Conservation (phyloP, 2,329 filamentous ascomycete genomes). For the Diaporthe citrichinensis region DNA sequence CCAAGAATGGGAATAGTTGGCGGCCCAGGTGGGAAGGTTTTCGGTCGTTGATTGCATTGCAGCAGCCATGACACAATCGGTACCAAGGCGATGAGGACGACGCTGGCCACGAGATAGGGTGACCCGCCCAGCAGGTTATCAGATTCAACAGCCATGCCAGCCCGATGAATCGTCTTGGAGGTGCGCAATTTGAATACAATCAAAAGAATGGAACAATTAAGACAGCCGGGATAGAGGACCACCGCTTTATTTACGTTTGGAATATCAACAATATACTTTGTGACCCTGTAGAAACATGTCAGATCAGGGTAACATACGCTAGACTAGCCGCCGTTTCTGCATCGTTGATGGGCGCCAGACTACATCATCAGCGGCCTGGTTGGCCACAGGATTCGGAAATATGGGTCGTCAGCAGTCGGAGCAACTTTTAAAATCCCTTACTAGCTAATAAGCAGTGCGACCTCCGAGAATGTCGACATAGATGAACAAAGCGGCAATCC, state of each 20-base stretch:
- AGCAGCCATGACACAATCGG: constrained; percentile 13
- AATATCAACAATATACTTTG: background rate
- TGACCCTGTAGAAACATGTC: constrained; percentile 3
- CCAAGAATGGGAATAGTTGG: constrained; percentile 15
- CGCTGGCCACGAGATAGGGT: background rate
- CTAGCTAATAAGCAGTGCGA: constrained; percentile 8
- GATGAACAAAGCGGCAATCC: background rate
- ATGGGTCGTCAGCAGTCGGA: constrained; percentile 1
- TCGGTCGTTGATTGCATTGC: constrained; percentile 9
- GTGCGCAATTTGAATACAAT: background rate
- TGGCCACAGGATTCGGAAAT: background rate
- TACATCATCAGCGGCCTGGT: background rate
- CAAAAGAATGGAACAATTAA: no score
- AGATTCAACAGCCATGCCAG: background rate
- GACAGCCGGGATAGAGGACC: background rate
- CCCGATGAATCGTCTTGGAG: background rate
- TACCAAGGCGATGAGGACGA: constrained; percentile 12
- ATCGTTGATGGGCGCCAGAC: background rate
- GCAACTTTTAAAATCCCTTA: background rate
- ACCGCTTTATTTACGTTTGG: background rate
- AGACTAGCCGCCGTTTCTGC: constrained; percentile 17
- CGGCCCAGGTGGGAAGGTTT: constrained; percentile 27
- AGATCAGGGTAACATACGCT: constrained; percentile 21
- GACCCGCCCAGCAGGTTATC: background rate
- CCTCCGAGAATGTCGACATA: background rate